Percentiles rank a stretch among this genome's conserved stretches.
Conservation (phyloP, 768 basidiomycete species). For the Rhodotorula sphaerocarpa region DNA sequence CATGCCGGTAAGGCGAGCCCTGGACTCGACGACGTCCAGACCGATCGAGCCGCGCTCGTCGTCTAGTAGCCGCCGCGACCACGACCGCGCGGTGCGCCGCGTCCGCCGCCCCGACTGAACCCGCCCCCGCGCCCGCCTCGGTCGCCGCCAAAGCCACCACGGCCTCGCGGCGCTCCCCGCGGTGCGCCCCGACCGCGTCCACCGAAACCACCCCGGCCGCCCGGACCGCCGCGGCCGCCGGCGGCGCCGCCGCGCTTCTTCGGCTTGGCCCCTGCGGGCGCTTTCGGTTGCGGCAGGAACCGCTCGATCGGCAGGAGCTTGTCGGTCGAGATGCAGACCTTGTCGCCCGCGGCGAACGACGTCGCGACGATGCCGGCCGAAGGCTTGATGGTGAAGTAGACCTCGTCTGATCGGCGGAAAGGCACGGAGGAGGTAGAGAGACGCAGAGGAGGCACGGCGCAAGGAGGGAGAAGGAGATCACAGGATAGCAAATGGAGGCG, state of each 20-base stretch:
- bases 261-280: conserved; percentile 31
- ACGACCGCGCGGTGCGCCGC: conserved; percentile 19
- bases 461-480: neutral
- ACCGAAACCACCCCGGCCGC: conserved; percentile 44
- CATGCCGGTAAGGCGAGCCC: neutral
- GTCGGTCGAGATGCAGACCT: conserved; percentile 94
- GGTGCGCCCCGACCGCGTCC: conserved; percentile 37
- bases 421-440: neutral
- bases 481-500: neutral
- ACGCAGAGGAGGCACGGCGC: neutral
- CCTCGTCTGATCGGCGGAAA: conserved; percentile 51
- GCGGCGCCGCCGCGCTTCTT: conserved; percentile 43
- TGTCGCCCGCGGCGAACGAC: conserved; percentile 95
- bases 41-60: neutral
- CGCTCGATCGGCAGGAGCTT: conserved; percentile 92
- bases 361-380: conserved; percentile 86
- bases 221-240: conserved; percentile 42
- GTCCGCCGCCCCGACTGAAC: neutral
- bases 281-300: conserved; percentile 93
- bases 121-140: conserved; percentile 27
- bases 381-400: conserved; percentile 97
- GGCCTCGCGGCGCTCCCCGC: conserved; percentile 39
- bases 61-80: conserved; percentile 38
- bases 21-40: too few species aligned
- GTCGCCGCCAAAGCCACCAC: conserved; percentile 33